Evolutionary conservation across 1,284 basidiomycete genomes (phyloP), one percentile per base, ranked within the genome.

Genomic region (Fomitopsis schrenkii): DNA sequence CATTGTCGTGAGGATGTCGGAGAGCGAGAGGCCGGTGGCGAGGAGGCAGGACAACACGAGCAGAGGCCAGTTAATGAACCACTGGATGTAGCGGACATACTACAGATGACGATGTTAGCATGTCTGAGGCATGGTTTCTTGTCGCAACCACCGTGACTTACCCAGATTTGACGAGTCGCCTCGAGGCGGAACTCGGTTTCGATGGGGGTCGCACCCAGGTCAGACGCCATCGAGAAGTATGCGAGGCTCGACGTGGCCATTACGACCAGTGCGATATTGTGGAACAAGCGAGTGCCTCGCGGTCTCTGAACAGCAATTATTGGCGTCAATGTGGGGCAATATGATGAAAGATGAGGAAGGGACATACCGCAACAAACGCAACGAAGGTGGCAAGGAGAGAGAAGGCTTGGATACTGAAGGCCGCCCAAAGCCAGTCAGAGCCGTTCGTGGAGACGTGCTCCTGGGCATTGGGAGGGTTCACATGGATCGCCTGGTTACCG

Each of bases 11-110:
- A 85, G 72, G 64, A 86, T 79, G 64, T 81, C 78, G 28, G 77
- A 77, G 6, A 82, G 71, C 10, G 82, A 77, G 42, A 84, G 70
- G 28, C 76, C 79, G 33, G 83, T 81, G 17, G 78, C 74, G 57
- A 84, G 74, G 28, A 83, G 71, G 40, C 86, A 68, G 42, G 76
- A 75, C 57, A 85, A 75, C 10, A 87, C 74, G 10, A 86, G 67
- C 15, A 82, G 69, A 1, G 85, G 85, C 6, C 80, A 81, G 53
- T 81, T 83, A 71, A 84, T 76, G 60, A 77, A 75, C 79, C 81
- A 83, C 65, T 81, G 80, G 63, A 84, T 83, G 69, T 83, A 84
- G 45, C 82, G 74, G 0, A 75, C 76, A 66, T 70, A 77, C 76
- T 77, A 58, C n/a, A 10, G 52, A 35, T 28, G 14, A 17, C 54